Evolutionary conservation across 1,284 basidiomycete species (phyloP).

Genomic region (Heterobasidion irregulare): DNA sequence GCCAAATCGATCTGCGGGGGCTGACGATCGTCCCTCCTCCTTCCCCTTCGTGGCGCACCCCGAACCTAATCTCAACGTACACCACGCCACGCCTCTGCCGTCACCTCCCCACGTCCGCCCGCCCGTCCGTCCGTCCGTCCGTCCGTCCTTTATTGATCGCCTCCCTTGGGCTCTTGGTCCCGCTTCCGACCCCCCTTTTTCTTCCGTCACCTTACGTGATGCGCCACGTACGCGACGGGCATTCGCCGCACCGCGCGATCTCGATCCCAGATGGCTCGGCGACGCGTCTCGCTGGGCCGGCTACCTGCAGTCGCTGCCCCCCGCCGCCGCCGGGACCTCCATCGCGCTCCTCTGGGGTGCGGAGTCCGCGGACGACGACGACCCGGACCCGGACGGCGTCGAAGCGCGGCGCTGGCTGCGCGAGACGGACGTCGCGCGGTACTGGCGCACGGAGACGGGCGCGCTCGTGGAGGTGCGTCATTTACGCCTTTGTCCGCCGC

Average conservation of each 20-base stretch:
- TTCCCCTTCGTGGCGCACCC: background rate
- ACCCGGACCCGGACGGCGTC: conserved; percentile 5
- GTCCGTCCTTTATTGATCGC: too few species aligned
- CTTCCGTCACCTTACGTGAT: too few species aligned
- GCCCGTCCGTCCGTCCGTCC: too few species aligned
- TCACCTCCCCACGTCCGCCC: too few species aligned
- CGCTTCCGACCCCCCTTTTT: too few species aligned
- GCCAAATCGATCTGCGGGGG: background rate
- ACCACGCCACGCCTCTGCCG: too few species aligned
- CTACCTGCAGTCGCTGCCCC: conserved; percentile 61
- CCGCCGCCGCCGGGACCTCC: conserved; percentile 29
- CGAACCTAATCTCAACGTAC: too few species aligned
- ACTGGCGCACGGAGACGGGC: conserved; percentile 1
- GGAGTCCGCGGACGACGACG: conserved; percentile 8
- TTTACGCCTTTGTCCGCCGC: background rate
- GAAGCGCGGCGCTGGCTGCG: conserved; percentile 9
- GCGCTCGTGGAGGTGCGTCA: background rate
- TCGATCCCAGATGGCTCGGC: conserved; percentile 28
- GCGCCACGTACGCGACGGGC: too few species aligned
- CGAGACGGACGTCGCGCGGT: conserved; percentile 7
- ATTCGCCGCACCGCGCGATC: conserved; percentile 4
- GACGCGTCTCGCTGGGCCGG: conserved; percentile 50
- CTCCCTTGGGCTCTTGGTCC: too few species aligned
- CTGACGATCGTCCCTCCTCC: background rate
- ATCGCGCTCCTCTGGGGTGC: conserved; percentile 60